These are phyloP conservation scores for Tilletia horrida DNA, from an alignment of 1,284 basidiomycete species.

Conservation along the genomic window DNA sequence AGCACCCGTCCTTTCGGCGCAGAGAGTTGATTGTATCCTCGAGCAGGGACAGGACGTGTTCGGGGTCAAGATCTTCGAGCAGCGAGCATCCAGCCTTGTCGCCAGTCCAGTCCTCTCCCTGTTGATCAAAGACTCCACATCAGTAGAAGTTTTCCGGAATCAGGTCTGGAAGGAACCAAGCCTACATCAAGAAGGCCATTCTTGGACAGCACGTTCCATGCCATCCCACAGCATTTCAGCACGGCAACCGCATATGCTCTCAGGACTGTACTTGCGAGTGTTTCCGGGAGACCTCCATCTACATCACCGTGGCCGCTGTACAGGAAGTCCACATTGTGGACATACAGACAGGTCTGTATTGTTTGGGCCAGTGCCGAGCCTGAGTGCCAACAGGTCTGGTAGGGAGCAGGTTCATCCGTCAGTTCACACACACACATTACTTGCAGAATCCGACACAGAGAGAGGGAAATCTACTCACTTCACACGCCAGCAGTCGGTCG, in stretches of 20 bases:
- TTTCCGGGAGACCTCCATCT: slow-evolving; percentile 51
- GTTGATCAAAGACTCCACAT: too few relatives aligned
- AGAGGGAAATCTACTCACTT: slow-evolving; percentile 65
- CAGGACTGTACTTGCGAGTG: slow-evolving; percentile 69
- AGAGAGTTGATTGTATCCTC: slow-evolving; percentile 64
- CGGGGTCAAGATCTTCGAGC: slow-evolving; percentile 67
- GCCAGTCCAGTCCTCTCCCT: slow-evolving; percentile 82
- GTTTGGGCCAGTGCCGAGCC: slow-evolving; percentile 81
- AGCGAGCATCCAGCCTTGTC: slow-evolving; percentile 79
- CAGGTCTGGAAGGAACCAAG: neutral
- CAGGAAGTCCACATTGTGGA: slow-evolving; percentile 63
- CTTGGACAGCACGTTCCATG: slow-evolving; percentile 74
- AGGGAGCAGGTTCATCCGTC: slow-evolving; percentile 25
- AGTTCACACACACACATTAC: too few relatives aligned
- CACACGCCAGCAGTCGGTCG: slow-evolving; percentile 72
- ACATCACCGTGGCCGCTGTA: slow-evolving; percentile 44
- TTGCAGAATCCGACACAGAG: slow-evolving; percentile 23
- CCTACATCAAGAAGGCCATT: slow-evolving; percentile 59
- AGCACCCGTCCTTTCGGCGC: slow-evolving; percentile 53
- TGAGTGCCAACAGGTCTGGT: slow-evolving; percentile 78
- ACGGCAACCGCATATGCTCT: slow-evolving; percentile 69
- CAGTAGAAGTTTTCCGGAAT: too few relatives aligned
- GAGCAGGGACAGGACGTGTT: slow-evolving; percentile 63
- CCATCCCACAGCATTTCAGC: slow-evolving; percentile 77
- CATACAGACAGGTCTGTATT: slow-evolving; percentile 74